A percentile compares a stretch with the other conserved stretches of the same genome.
phyloP scores from a whole-genome alignment of 2,329 filamentous ascomycete species.

The Neoarthrinium moseri region DNA sequence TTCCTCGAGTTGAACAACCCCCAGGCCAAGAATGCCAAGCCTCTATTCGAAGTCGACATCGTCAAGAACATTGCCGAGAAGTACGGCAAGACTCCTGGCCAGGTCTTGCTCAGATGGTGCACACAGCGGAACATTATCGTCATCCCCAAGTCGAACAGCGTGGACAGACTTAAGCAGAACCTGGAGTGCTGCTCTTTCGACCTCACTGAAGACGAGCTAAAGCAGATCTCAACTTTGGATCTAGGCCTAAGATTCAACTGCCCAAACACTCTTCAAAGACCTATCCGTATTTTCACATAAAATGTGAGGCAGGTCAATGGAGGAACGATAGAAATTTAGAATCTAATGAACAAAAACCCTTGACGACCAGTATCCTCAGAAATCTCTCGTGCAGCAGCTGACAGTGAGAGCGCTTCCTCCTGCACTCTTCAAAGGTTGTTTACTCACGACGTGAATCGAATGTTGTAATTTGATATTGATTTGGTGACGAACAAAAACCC shows the following conservation, averaged over 20 bases:
- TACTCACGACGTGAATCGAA: too few relatives aligned
- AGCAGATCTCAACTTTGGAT: conserved; percentile 51
- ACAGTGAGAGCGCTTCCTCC: too few relatives aligned
- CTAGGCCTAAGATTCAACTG: conserved; percentile 56
- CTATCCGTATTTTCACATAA: conserved; percentile 29
- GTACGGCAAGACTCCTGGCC: conserved; percentile 58
- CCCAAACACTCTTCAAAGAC: conserved; percentile 32
- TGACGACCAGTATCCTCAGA: too few relatives aligned
- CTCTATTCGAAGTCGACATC: conserved; percentile 31
- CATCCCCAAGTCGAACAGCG: conserved; percentile 61
- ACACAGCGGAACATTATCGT: conserved; percentile 61
- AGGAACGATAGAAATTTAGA: too few relatives aligned
- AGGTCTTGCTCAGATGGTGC: conserved; percentile 65
- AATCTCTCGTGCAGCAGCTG: too few relatives aligned
- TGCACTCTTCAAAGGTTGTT: too few relatives aligned
- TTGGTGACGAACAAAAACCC: too few relatives aligned
- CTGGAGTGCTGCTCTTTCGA: conserved; percentile 54
- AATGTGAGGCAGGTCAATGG: too few relatives aligned
- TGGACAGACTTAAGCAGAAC: conserved; percentile 49
- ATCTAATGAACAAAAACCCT: too few relatives aligned
- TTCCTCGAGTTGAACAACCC: conserved; percentile 28
- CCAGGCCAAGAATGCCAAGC: conserved; percentile 22
- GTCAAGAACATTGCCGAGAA: conserved; percentile 54
- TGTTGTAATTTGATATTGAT: too few relatives aligned
- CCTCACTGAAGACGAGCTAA: conserved; percentile 49